phyloP scores from a whole-genome alignment of 208 protist species.

The Phytomonas sp. region DNA sequence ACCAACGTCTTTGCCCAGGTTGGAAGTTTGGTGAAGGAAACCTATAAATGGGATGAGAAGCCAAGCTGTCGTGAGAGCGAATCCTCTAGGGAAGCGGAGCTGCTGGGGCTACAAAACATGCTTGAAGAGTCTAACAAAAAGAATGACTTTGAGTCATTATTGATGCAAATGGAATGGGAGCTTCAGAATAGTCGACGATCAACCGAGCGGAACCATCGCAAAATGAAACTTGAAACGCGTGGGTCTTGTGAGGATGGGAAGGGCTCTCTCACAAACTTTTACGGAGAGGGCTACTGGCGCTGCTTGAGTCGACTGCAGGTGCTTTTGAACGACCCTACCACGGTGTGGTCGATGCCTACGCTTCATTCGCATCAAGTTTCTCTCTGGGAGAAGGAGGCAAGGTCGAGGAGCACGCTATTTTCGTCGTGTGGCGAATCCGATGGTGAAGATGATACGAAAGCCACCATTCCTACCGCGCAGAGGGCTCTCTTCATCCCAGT shows the following conservation, averaged over 20 bases:
- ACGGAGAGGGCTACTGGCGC: conserved; percentile 18
- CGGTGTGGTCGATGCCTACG: conserved; percentile 17
- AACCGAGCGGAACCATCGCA: not conserved
- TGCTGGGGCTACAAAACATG: not conserved
- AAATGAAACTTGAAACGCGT: not conserved
- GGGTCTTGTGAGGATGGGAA: not conserved
- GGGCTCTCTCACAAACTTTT: not conserved
- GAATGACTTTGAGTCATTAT: not conserved
- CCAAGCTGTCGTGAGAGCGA: not conserved
- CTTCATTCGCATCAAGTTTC: conserved; percentile 13
- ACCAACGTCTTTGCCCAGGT: not conserved
- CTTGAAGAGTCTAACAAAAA: not conserved
- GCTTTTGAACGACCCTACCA: not conserved
- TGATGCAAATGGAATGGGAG: conserved; percentile 4
- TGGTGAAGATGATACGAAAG: not conserved
- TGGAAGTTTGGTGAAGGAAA: not conserved
- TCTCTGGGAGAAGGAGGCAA: conserved; percentile 8
- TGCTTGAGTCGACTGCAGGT: conserved; percentile 8
- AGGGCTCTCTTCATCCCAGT: conserved; percentile 18
- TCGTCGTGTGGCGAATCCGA: not conserved
- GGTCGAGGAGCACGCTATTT: not conserved
- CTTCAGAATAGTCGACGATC: not conserved
- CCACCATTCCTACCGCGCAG: not conserved
- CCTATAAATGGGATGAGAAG: not conserved
- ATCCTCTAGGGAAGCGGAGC: not conserved